Conservation (phyloP, 2,329 filamentous ascomycete genomes). For the Penicillium digitatum region DNA sequence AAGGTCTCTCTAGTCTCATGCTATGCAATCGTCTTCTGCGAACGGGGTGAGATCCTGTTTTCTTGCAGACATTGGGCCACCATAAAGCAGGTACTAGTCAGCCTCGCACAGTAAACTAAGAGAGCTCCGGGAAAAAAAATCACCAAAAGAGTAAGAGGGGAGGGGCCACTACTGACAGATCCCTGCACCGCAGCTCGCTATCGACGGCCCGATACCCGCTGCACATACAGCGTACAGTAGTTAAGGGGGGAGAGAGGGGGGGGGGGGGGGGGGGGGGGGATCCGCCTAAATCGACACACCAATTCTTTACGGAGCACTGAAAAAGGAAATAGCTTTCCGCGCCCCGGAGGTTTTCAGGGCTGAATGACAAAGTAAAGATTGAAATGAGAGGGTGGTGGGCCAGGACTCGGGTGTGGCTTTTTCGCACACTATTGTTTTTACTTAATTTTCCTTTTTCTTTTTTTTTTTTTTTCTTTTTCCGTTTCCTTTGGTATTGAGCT, state of each 20-base stretch:
- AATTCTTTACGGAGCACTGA: not conserved
- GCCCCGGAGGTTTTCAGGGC: not conserved
- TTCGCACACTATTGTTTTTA: not conserved
- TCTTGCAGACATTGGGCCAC: not conserved
- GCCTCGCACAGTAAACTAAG: not conserved
- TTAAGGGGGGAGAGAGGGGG: conserved; percentile 7
- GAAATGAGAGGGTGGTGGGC: not conserved
- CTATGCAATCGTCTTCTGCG: not conserved
- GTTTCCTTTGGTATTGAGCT: not conserved
- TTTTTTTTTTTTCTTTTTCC: not conserved
- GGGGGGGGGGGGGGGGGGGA: conserved; percentile 3
- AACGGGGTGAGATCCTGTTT: not conserved
- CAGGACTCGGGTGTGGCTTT: conserved; percentile 4
- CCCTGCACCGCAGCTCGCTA: conserved; percentile 27
- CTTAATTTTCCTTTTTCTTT: not conserved
- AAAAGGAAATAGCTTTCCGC: not conserved
- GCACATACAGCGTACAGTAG: conserved; percentile 23
- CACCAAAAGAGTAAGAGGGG: conserved; percentile 1
- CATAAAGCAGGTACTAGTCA: conserved; percentile 5
- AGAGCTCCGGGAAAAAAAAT: not conserved
- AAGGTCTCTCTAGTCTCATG: not conserved
- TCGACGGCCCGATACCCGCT: conserved; percentile 30
- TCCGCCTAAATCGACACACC: conserved; percentile 8
- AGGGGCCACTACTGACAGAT: conserved; percentile 11
- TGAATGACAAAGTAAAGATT: not conserved